phyloP scores from a whole-genome alignment of 805 yeast species.

The Brettanomyces bruxellensis region DNA sequence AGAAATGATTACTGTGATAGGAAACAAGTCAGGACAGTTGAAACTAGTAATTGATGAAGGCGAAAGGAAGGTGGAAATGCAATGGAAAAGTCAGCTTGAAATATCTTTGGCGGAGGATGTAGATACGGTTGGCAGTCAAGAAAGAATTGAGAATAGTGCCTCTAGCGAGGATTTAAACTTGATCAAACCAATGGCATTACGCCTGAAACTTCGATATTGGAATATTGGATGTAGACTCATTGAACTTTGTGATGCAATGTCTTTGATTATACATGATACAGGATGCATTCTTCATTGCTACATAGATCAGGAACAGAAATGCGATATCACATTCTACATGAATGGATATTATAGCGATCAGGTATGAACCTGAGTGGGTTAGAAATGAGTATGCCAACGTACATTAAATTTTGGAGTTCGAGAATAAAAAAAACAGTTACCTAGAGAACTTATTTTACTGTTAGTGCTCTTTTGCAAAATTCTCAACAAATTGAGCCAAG shows the following conservation, averaged over 20 bases:
- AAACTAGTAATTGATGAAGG: slow-evolving; percentile 48
- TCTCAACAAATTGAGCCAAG: slow-evolving; percentile 46
- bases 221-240: slow-evolving; percentile 52
- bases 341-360: slow-evolving; percentile 7
- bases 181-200: slow-evolving; percentile 33
- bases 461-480: slow-evolving; percentile 42
- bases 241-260: slow-evolving; percentile 51
- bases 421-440: neutral
- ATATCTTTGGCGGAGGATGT: slow-evolving; percentile 25
- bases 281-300: slow-evolving; percentile 59
- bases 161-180: slow-evolving; percentile 5
- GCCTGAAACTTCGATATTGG: slow-evolving; percentile 59
- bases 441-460: slow-evolving; percentile 3
- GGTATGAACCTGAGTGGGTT: neutral
- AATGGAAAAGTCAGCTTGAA: slow-evolving; percentile 50
- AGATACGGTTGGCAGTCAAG: neutral
- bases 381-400: neutral
- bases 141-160: slow-evolving; percentile 1
- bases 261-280: slow-evolving; percentile 41
- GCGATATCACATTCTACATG: slow-evolving; percentile 58
- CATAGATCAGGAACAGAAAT: slow-evolving; percentile 53
- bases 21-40: slow-evolving; percentile 39
- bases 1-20: slow-evolving; percentile 41
- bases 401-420: neutral
- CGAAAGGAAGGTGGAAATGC: slow-evolving; percentile 42